phyloP scores from a whole-genome alignment of 164 flowering plant species.

The Magnolia sinica region DNA sequence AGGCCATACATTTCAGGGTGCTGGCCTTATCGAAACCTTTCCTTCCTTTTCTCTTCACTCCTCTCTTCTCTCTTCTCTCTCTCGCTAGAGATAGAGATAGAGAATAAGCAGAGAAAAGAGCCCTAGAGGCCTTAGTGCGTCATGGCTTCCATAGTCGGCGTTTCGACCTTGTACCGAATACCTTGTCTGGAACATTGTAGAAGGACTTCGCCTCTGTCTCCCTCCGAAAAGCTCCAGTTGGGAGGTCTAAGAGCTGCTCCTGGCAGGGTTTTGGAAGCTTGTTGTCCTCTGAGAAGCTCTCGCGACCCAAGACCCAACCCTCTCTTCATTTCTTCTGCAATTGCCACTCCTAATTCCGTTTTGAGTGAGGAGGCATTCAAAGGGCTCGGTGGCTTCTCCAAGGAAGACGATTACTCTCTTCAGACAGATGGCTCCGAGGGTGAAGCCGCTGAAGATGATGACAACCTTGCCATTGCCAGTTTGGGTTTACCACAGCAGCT shows the following conservation, averaged over 20 bases:
- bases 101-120: not conserved
- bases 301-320: not conserved
- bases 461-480: slow-evolving; percentile 43
- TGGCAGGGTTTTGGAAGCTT: too few relatives aligned
- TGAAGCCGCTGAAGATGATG: slow-evolving; percentile 12
- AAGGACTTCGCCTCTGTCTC: slow-evolving; percentile 12
- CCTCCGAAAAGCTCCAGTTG: slow-evolving; percentile 20
- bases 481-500: slow-evolving; percentile 52
- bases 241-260: not conserved
- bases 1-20: slow-evolving; percentile 27
- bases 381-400: slow-evolving; percentile 33
- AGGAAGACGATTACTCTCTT: slow-evolving; percentile 15
- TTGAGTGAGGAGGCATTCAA: slow-evolving; percentile 70
- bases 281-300: not conserved
- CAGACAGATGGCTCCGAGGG: slow-evolving; percentile 8
- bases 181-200: slow-evolving; percentile 29
- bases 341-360: slow-evolving; percentile 66
- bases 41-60: slow-evolving; percentile 11
- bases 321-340: slow-evolving; percentile 33
- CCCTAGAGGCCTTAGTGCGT: not conserved
- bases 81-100: too few relatives aligned
- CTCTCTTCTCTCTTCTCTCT: slow-evolving; percentile 10
- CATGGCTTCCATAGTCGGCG: slow-evolving; percentile 49
- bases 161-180: slow-evolving; percentile 37
- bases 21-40: slow-evolving; percentile 16